Conservation (phyloP, 495 filamentous ascomycete species). For the Acidiella bohemica region DNA sequence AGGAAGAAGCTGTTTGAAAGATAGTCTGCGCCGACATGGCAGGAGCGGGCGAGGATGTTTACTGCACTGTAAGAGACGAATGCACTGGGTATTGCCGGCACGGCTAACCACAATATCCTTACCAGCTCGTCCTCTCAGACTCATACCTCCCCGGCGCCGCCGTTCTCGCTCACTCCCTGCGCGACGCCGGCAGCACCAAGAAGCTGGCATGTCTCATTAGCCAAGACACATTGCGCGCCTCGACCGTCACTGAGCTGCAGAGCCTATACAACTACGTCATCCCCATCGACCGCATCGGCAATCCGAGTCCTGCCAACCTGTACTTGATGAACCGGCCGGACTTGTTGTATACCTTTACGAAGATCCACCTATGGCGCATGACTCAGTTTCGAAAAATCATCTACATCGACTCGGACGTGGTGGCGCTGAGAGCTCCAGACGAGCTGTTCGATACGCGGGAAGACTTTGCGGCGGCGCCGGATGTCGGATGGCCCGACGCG, state of each 20-base stretch:
- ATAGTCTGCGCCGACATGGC: too few species aligned
- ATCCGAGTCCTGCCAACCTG: conserved; percentile 65
- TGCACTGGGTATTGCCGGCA: neutral
- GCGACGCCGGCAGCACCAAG: conserved; percentile 78
- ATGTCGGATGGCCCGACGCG: conserved; percentile 95
- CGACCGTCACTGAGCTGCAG: conserved; percentile 68
- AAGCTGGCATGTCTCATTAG: conserved; percentile 77
- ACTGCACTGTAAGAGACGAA: neutral
- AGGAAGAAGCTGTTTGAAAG: too few species aligned
- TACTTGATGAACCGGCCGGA: conserved; percentile 85
- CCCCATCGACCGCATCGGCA: conserved; percentile 64
- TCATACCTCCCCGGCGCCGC: conserved; percentile 72
- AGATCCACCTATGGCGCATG: conserved; percentile 88
- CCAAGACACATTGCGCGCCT: conserved; percentile 54
- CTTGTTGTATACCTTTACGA: conserved; percentile 83
- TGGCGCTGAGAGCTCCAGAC: conserved; percentile 76
- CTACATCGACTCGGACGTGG: conserved; percentile 84
- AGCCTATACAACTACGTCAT: conserved; percentile 80
- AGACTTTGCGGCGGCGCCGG: conserved; percentile 78
- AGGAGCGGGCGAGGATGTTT: neutral
- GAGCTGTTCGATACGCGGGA: conserved; percentile 72
- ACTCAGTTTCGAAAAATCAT: conserved; percentile 80
- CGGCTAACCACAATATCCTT: neutral
- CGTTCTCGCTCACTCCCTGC: conserved; percentile 86
- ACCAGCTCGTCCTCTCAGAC: conserved; percentile 66